phyloP scores from a whole-genome alignment of 2,329 filamentous ascomycete species.

The Colletotrichum neosansevieriae region DNA sequence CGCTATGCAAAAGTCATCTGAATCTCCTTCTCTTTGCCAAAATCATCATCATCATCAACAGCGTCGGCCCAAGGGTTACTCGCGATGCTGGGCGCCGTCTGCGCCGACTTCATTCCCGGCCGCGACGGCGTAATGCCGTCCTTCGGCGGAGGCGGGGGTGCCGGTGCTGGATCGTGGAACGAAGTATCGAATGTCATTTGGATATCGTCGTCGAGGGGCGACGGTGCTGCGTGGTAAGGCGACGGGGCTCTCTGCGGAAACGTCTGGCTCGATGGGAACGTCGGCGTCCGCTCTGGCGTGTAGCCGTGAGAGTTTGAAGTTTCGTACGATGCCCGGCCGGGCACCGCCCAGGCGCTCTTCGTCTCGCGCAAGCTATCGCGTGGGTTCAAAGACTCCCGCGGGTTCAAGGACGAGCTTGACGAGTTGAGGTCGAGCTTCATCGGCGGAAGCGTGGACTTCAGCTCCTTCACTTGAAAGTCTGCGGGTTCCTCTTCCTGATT shows the following conservation, averaged over 20 bases:
- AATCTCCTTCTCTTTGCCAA: constrained; percentile 80
- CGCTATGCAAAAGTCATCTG: constrained; percentile 82
- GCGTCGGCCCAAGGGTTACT: constrained; percentile 76
- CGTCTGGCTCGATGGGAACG: constrained; percentile 41
- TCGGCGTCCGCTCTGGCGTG: constrained; percentile 42
- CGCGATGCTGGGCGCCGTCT: constrained; percentile 65
- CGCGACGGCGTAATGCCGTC: constrained; percentile 48
- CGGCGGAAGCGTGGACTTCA: constrained; percentile 88
- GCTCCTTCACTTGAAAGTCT: constrained; percentile 76
- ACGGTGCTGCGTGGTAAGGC: constrained; percentile 46
- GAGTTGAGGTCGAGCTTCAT: constrained; percentile 79
- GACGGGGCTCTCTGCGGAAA: constrained; percentile 40
- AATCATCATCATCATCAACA: constrained; percentile 75
- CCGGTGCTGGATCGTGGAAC: constrained; percentile 57
- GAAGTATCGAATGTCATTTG: constrained; percentile 80
- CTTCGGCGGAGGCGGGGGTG: constrained; percentile 48
- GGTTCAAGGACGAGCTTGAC: constrained; percentile 45
- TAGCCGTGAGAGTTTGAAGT: constrained; percentile 38
- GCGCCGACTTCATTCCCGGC: constrained; percentile 58
- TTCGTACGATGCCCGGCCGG: constrained; percentile 45
- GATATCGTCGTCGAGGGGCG: constrained; percentile 61
- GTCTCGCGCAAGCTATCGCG: constrained; percentile 57
- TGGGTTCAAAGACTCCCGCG: constrained; percentile 46
- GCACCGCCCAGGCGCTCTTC: constrained; percentile 58
- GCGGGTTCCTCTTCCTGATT: constrained; percentile 62